Base-by-base conservation (phyloP, 106 monocot species). In the Dendrobium huoshanense region DNA sequence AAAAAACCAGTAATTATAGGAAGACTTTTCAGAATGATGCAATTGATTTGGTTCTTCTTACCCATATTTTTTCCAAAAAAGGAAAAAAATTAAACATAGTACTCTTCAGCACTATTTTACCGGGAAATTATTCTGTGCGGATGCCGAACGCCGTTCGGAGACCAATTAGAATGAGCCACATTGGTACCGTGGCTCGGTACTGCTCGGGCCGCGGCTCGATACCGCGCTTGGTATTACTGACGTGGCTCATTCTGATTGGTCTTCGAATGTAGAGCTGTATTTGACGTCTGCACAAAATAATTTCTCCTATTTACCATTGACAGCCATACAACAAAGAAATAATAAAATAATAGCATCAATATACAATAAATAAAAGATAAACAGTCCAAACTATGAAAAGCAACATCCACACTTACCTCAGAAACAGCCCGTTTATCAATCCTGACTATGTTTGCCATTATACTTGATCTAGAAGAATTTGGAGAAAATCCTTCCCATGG, bases 401-500 rank as follows among this genome's bases (percentile, higher is more conserved):
- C 9, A 25, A 43, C 76, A 17, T 24, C 25, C 47, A 49, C 10
- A 2, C 49, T 19, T 86, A 95, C 95, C 89, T 84, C 78, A 72
- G 82, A 83, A 77, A 80, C 82, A 41, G 9, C 19, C n/a, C 42
- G 40, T 49, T 84, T 80, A 81, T 82, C 85, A 82, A 85, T 77
- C 33, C 84, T 87, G 80, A 82, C 43, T 41, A 95, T 87, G 83
- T 59, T 87, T 73, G 85, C 91, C 82, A 99, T 93, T 79, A 99
- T 93, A 83, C 99, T 99, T 72, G 90, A 82, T 19, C 95, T 87
- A 85, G 95, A 93, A 82, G 95, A 93, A 81, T 87, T 95, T 5
- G 99, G 95, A 54, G 95, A 99, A 82, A 99, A 90, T 8, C 93
- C 91, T 86, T 99, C 99, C 89, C 94, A 96, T 72, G 99, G 95